Evolutionary conservation across 768 basidiomycete genomes (phyloP), one percentile per base, ranked within the genome.

Genomic region (Tulasnella sp.): DNA sequence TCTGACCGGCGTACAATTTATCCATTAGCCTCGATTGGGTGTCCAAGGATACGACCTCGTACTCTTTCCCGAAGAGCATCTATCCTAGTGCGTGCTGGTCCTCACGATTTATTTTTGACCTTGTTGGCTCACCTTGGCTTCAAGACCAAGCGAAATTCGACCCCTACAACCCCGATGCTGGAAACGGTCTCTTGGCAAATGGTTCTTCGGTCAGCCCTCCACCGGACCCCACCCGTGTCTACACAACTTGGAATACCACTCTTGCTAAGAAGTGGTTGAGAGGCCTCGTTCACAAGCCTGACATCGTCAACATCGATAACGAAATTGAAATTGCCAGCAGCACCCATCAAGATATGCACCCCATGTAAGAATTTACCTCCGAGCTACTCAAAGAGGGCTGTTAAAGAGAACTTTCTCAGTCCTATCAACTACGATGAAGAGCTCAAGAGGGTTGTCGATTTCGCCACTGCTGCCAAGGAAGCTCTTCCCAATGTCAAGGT

Each of bases 301-400:
- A 82, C 5, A 83, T 88, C 67, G 85, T 88, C 18, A 83, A 87
- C 6, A 84, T 89, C 76, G 88, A 89, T 81, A 89, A 89, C 81
- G 88, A 89, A 82, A 89, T 89, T 18, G 88, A 89, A 81, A 89
- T 89, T 75, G 87, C 88, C 23, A 83, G 83, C 74, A 86, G 81
- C 79, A 89, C 88, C 20, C 88, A 89, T 80, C 87, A 87, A 81
- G 88, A 89, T 79, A 89, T 89, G 88, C 88, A 89, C 81, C 88
- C 88, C 2, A 80, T 79, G 86, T 87, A 82, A 55, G 84, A 81
- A n/a, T 46, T 57, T 40, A 2, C 78, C 76, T 48, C 79, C 48
- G 26, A 10, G 40, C 74, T 23, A 20, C 18, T 3, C n/a, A 15
- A 10, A 15, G 18, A 46, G n/a, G n/a, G 40, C 35, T n/a, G 26